phyloP scores from a whole-genome alignment of 306 rosid species.

The Prunus mongolica region DNA sequence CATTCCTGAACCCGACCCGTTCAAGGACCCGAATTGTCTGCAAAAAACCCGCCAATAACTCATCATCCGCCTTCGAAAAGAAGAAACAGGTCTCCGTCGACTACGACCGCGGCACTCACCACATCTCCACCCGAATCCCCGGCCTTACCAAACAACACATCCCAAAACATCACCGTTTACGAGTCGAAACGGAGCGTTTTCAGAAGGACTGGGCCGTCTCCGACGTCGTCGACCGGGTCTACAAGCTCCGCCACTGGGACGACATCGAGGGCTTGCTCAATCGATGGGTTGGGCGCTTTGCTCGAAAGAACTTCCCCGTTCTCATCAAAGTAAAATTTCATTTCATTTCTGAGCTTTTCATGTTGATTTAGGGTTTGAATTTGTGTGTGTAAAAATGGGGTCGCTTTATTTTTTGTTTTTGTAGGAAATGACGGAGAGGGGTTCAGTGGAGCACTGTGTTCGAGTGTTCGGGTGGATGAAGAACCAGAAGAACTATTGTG shows the following conservation, averaged over 20 bases:
- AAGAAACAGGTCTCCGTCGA: constrained; percentile 73
- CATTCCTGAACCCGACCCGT: constrained; percentile 21
- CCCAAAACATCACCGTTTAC: constrained; percentile 53
- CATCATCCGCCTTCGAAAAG: constrained; percentile 45
- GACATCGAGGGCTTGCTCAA: constrained; percentile 74
- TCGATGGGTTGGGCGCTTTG: constrained; percentile 83
- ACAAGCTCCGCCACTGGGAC: constrained; percentile 38
- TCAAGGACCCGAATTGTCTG: constrained; percentile 15
- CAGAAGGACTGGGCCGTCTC: constrained; percentile 87
- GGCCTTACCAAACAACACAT: constrained; percentile 67
- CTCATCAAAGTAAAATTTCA: constrained; percentile 53
- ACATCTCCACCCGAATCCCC: constrained; percentile 37
- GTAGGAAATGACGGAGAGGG: constrained; percentile 73
- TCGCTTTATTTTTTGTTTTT: not conserved
- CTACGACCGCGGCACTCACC: constrained; percentile 71
- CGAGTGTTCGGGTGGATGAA: constrained; percentile 83
- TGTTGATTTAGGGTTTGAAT: not conserved
- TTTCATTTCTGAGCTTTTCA: not conserved
- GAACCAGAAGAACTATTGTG: constrained; percentile 65
- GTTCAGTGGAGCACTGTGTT: constrained; percentile 69
- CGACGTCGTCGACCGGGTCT: constrained; percentile 56
- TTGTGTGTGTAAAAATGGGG: not conserved
- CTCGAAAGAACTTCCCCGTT: constrained; percentile 75
- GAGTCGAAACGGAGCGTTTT: constrained; percentile 63
- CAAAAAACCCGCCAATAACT: constrained; percentile 29